Evolutionary conservation across 306 rosid species (phyloP).

Genomic region (Chamaecrista fasciculata): DNA sequence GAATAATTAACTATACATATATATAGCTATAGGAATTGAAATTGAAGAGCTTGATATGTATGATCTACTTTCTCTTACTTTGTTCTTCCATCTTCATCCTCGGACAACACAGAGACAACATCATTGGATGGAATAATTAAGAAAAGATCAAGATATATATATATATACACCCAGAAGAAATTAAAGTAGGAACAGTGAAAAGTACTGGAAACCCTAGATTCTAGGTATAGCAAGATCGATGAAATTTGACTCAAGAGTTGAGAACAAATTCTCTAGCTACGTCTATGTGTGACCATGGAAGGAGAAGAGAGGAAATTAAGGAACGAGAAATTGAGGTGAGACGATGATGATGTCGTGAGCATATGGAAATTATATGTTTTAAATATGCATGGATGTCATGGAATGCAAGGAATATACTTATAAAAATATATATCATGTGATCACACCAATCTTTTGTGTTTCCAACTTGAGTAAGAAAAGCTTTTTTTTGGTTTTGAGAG

Average conservation of each 20-base stretch:
- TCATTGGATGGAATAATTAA: too few species aligned
- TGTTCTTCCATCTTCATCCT: conserved; percentile 29
- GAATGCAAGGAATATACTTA: conserved; percentile 44
- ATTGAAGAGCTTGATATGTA: background rate
- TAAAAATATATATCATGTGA: conserved; percentile 52
- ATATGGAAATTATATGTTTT: conserved; percentile 34
- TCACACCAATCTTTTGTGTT: conserved; percentile 27
- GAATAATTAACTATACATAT: too few species aligned
- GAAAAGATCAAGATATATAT: too few species aligned
- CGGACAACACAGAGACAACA: background rate
- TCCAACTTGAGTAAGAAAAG: conserved; percentile 32
- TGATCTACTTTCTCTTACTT: conserved; percentile 9
- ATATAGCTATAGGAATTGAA: too few species aligned
- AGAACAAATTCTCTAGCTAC: conserved; percentile 3
- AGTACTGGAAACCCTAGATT: conserved; percentile 45
- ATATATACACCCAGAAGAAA: too few species aligned
- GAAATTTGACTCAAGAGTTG: conserved; percentile 31
- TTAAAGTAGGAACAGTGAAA: background rate
- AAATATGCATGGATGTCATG: conserved; percentile 43
- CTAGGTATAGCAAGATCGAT: conserved; percentile 21
- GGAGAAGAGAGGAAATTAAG: conserved; percentile 35
- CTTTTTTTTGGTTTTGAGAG: background rate
- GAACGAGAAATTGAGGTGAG: conserved; percentile 37
- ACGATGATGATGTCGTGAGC: conserved; percentile 31
- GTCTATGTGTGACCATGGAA: conserved; percentile 18